Evolutionary conservation across 2,329 filamentous ascomycete genomes (phyloP).

Genomic region (Fusarium redolens): DNA sequence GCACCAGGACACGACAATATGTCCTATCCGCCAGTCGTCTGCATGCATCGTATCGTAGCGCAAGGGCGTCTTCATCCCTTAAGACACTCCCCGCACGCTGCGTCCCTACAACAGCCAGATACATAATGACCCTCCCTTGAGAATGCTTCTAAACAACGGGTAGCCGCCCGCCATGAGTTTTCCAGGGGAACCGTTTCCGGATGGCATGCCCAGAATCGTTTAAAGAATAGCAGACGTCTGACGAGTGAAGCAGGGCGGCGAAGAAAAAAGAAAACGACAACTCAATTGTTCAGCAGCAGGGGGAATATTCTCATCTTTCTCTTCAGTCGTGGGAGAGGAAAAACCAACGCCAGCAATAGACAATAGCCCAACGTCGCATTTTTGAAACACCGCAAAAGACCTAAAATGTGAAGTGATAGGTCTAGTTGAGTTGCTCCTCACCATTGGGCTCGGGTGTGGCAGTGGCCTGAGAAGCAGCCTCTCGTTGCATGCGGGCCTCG

Average conservation of each 20-base stretch:
- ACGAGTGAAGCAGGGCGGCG: conserved; percentile 45
- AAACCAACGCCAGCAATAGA: conserved; percentile 63
- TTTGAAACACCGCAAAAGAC: conserved; percentile 50
- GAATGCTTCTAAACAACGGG: conserved; percentile 33
- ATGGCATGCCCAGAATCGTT: conserved; percentile 47
- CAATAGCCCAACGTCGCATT: conserved; percentile 59
- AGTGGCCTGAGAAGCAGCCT: conserved; percentile 68
- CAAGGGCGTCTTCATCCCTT: conserved; percentile 35
- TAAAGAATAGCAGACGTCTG: conserved; percentile 45
- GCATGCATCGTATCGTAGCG: conserved; percentile 35
- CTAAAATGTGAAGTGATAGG: conserved; percentile 44
- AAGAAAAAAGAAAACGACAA: conserved; percentile 52
- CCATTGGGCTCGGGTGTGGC: conserved; percentile 64
- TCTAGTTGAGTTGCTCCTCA: conserved; percentile 62
- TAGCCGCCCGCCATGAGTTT: conserved; percentile 27
- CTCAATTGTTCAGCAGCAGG: conserved; percentile 54
- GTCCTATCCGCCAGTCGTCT: conserved; percentile 34
- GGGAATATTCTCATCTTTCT: conserved; percentile 58
- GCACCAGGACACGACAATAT: conserved; percentile 15
- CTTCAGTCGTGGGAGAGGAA: conserved; percentile 55
- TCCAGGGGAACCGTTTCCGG: conserved; percentile 18
- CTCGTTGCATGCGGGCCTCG: conserved; percentile 95
- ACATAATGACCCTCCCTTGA: conserved; percentile 30
- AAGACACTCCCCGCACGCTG: conserved; percentile 37
- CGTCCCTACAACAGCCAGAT: conserved; percentile 37